These are phyloP conservation scores for Fusarium metavorans DNA, from an alignment of 2,329 filamentous ascomycete genomes.

Conservation along the genomic window DNA sequence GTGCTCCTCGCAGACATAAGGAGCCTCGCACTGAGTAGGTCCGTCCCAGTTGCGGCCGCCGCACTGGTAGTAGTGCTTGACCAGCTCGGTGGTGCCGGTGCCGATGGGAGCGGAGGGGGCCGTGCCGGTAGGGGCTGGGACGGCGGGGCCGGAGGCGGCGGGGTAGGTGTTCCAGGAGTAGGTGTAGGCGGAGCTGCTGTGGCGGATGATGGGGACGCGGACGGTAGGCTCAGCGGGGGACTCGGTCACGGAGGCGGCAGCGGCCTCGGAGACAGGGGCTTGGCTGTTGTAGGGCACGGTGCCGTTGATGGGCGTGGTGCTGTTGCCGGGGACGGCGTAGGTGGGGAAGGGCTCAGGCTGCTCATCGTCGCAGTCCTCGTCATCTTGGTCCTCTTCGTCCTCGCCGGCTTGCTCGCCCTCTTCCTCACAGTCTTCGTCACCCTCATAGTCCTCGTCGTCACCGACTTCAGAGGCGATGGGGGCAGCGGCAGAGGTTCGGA, in stretches of 20 bases:
- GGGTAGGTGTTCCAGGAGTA: conserved; percentile 39
- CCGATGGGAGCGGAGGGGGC: conserved; percentile 16
- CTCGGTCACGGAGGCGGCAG: not conserved
- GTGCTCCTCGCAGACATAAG: conserved; percentile 28
- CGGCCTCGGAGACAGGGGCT: conserved; percentile 4
- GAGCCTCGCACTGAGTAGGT: conserved; percentile 37
- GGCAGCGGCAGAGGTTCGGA: conserved; percentile 28
- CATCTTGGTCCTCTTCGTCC: conserved; percentile 3
- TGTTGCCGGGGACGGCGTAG: conserved; percentile 30
- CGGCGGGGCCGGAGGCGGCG: conserved; percentile 4
- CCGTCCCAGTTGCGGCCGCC: conserved; percentile 36
- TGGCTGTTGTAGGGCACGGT: conserved; percentile 6
- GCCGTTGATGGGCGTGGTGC: conserved; percentile 15
- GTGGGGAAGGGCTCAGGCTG: conserved; percentile 26
- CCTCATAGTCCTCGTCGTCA: conserved; percentile 9
- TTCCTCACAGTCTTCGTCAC: conserved; percentile 29
- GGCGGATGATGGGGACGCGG: conserved; percentile 37
- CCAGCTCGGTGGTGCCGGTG: conserved; percentile 20
- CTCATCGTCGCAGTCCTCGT: conserved; percentile 24
- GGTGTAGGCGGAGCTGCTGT: conserved; percentile 31
- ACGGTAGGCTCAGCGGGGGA: not conserved
- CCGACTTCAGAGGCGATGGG: conserved; percentile 20
- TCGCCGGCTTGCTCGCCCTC: conserved; percentile 23
- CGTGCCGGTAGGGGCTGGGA: conserved; percentile 25
- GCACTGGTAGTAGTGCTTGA: conserved; percentile 38